Percentiles rank a stretch among this genome's conserved stretches.
Conservation (phyloP, 768 basidiomycete species). For the Lactarius pseudohatsudake region DNA sequence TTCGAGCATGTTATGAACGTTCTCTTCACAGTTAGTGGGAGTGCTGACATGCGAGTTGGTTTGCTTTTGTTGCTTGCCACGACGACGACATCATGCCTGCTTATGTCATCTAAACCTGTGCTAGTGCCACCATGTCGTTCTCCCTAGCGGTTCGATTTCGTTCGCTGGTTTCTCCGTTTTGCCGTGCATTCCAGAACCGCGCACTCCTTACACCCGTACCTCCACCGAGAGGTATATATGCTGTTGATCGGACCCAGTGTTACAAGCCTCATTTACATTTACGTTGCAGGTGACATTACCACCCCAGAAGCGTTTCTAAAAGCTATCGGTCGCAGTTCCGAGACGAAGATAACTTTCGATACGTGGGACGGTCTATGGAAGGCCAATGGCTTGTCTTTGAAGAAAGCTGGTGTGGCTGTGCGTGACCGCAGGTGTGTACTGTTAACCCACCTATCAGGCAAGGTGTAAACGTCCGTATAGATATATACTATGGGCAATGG, state of each 20-base stretch:
- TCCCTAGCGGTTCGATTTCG: conserved; percentile 9
- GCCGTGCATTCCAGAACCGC: conserved; percentile 16
- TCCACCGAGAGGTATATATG: conserved; percentile 5
- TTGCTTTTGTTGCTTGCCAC: not conserved
- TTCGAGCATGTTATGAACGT: conserved; percentile 28
- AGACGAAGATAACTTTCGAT: conserved; percentile 61
- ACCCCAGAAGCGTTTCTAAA: conserved; percentile 67
- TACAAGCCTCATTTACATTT: not conserved
- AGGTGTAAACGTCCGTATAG: conserved; percentile 38
- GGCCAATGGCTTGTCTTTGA: conserved; percentile 54
- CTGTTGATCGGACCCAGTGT: not conserved
- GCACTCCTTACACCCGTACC: conserved; percentile 12
- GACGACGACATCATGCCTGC: not conserved
- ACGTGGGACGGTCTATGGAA: conserved; percentile 78
- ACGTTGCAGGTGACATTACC: conserved; percentile 45
- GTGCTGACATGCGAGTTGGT: conserved; percentile 22
- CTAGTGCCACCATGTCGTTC: conserved; percentile 14
- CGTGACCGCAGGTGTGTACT: conserved; percentile 65
- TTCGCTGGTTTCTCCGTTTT: conserved; percentile 9
- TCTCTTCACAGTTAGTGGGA: conserved; percentile 25
- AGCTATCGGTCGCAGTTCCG: conserved; percentile 67
- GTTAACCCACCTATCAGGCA: not conserved
- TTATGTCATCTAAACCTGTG: conserved; percentile 17
- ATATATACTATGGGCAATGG: conserved; percentile 84
- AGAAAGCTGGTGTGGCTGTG: conserved; percentile 62